Evolutionary conservation across 345 rosid species (phyloP), one percentile per base, ranked within the genome.

Genomic region (Gossypium mustelinum): DNA sequence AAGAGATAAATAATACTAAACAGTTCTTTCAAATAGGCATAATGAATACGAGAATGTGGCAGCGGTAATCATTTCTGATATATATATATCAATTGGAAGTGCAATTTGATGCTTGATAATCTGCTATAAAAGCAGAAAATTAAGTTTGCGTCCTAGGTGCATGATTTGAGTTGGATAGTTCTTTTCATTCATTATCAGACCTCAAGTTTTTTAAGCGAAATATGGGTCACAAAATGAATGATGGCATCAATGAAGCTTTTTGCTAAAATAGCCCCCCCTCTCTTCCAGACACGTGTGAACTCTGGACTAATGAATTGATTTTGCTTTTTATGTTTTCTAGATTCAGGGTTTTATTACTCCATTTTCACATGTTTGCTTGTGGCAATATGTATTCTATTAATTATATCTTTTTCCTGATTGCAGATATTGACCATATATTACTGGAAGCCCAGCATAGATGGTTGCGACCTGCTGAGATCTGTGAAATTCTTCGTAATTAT

Each of bases 391-490:
- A 5, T 12, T 66, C 50, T 47, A 39, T 24, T 47, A 67, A 67
- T 18, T 27, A 25, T 58, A 3, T n/a, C 24, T 11, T 9, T 62
- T 50, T 69, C 56, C 17, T 62, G 27, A 58, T 67, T 48, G 79
- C 78, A 85, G 87, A 85, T 77, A 82, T 85, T 79, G 79, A 80
- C 22, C 87, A 82, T 68, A 65, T 85, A 82, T 66, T 85, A 66
- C 3, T 66, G 22, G 70, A 66, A 44, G 70, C 70, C 17, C 52
- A 66, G 70, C 70, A 66, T 66, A 12, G 98, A 79, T 94, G 98
- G 98, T 76, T 94, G 79, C 89, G 97, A 52, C 98, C 98, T 79
- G 88, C 95, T 72, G 97, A 94, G 86, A 92, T 94, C 72, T 90
- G 95, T 83, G 97, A 92, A 81, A 92, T 94, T 79, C 97, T 94